These are phyloP conservation scores for Pythium monospermum DNA, from an alignment of 352 stramenopile genomes.

Conservation along the genomic window DNA sequence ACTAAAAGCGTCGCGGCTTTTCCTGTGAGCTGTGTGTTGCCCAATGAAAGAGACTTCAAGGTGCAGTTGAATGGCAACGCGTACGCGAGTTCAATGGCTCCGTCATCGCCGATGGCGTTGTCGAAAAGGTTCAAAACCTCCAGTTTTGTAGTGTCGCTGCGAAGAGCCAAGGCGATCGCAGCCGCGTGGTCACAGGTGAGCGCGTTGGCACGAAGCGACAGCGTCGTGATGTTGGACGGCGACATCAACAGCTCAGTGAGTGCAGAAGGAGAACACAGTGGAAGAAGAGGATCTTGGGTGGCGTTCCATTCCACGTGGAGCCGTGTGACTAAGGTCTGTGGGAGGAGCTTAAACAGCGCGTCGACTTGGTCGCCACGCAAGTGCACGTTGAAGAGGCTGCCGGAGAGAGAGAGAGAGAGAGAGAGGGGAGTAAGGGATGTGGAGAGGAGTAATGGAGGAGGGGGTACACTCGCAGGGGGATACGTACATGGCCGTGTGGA, in stretches of 20 bases:
- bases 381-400: slow-evolving; percentile 62
- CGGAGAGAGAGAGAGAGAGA: background rate
- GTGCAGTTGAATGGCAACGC: slow-evolving; percentile 50
- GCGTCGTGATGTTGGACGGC: slow-evolving; percentile 34
- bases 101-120: slow-evolving; percentile 52
- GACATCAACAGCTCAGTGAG: slow-evolving; percentile 39
- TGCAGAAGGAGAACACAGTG: background rate
- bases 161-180: slow-evolving; percentile 36
- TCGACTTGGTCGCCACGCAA: slow-evolving; percentile 44
- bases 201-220: slow-evolving; percentile 64
- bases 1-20: slow-evolving; percentile 10
- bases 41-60: slow-evolving; percentile 61
- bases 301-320: slow-evolving; percentile 73
- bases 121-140: slow-evolving; percentile 68
- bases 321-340: slow-evolving; percentile 41
- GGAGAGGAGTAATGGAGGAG: no score
- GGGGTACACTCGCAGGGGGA: no score
- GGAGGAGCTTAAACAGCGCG: slow-evolving; percentile 42
- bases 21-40: slow-evolving; percentile 50
- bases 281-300: background rate
- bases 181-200: slow-evolving; percentile 33
- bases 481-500: slow-evolving; percentile 53
- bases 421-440: background rate
- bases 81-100: slow-evolving; percentile 45
- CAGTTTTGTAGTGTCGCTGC: slow-evolving; percentile 36